A percentile compares a stretch with the other conserved stretches of the same genome.
Conservation (phyloP, 2,329 filamentous ascomycete genomes). For the Cladophialophora exuberans region DNA sequence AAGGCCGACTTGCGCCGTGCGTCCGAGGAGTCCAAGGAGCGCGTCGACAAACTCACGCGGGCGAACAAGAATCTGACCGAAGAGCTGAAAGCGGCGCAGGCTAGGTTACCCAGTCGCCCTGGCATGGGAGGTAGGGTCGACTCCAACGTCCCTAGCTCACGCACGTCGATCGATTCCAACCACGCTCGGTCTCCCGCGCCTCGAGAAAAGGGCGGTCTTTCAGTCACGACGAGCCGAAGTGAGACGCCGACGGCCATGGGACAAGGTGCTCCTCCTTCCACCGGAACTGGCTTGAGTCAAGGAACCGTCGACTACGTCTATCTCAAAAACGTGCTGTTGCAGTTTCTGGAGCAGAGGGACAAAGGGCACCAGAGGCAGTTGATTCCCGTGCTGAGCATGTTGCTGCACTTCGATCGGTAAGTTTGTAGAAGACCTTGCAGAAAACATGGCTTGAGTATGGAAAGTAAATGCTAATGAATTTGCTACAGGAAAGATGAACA, state of each 20-base stretch:
- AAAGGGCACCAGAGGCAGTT: slow-evolving; percentile 70
- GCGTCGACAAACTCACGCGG: slow-evolving; percentile 79
- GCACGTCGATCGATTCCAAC: slow-evolving; percentile 61
- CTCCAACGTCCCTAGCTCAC: slow-evolving; percentile 55
- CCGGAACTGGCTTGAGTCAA: slow-evolving; percentile 33
- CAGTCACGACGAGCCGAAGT: slow-evolving; percentile 39
- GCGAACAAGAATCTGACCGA: slow-evolving; percentile 64
- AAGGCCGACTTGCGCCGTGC: slow-evolving; percentile 73
- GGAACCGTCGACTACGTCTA: slow-evolving; percentile 63
- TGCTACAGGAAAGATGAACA: not conserved
- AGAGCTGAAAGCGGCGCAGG: slow-evolving; percentile 57
- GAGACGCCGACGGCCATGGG: slow-evolving; percentile 41
- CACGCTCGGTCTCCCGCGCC: slow-evolving; percentile 46
- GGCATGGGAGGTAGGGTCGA: slow-evolving; percentile 41
- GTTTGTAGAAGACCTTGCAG: slow-evolving; percentile 33
- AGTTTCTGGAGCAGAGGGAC: slow-evolving; percentile 69
- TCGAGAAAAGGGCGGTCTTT: slow-evolving; percentile 41
- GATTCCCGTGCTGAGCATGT: slow-evolving; percentile 67
- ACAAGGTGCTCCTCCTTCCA: no score
- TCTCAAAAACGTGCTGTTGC: slow-evolving; percentile 67
- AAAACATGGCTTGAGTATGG: not conserved
- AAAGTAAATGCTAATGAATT: not conserved
- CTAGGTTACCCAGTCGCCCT: slow-evolving; percentile 27
- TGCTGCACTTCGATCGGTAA: slow-evolving; percentile 67
- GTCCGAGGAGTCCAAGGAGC: slow-evolving; percentile 74